Evolutionary conservation across 1,284 basidiomycete species (phyloP), one percentile per base, ranked within the genome.

Genomic region (Waitea zeae): DNA sequence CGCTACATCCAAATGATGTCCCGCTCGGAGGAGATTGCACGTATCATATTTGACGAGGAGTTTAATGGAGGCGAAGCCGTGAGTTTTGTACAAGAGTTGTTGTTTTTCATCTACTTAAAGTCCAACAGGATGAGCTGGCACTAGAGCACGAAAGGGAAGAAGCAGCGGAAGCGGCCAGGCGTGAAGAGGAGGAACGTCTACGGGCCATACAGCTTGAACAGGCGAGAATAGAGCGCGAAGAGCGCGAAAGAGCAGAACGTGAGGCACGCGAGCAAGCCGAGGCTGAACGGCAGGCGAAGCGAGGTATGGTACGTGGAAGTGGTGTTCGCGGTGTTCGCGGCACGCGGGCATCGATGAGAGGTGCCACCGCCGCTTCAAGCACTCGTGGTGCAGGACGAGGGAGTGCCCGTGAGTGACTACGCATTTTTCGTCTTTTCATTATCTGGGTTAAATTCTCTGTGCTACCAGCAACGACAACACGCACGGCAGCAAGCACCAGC

Each of bases 11-110:
- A 53, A 29, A 65, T 81, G 34, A 56, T 84, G n/a, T 64, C 66
- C 2, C 71, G 67, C 46, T 76, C 78, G 0, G 80, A 83, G 48
- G 61, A 66, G 6, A 61, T 67, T 39, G 58, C 75, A 2, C 65
- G 63, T 20, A 49, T 83, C 37, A 67, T 83, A 17, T 71, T 81
- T 41, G 79, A 83, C 47, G 73, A 81, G 41, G 57, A 67, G 39
- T 83, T 76, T 75, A 55, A 66, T 38, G 79, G 80, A 2, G 75
- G 69, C 31, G 70, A 76, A 39, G 65, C 58, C 33, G 79, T 80
- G 47, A 51, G 71, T 50, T 39, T 17, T 17, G 11, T 36, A 24
- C 28, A 19, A 34, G 20, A 18, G 31, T 6, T 31, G 14, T 15
- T 31, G 6, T 32, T 17, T 24, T 20, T 30, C 4, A 13, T 24